Percentiles rank a stretch among this genome's conserved stretches.
These are phyloP conservation scores for Mastigamoeba balamuthi DNA, from an alignment of 78 protist genomes.

Conservation along the genomic window DNA sequence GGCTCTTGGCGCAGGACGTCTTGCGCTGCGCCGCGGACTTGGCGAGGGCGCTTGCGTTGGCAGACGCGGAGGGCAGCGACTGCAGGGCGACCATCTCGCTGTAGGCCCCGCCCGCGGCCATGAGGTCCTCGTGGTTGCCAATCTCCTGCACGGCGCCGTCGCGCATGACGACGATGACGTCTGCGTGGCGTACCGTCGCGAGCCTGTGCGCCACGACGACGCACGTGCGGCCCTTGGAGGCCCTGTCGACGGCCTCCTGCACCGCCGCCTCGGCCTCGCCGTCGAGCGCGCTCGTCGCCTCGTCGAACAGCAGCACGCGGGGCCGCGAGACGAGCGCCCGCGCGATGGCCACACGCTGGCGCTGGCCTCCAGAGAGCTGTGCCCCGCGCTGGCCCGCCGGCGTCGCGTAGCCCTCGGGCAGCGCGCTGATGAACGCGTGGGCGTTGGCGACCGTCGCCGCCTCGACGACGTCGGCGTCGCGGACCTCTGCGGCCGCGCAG, in stretches of 20 bases:
- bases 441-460: conserved; percentile 81
- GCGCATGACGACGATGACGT: conserved; percentile 38
- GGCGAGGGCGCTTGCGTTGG: too few relatives aligned
- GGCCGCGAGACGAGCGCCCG: conserved; percentile 85
- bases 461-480: conserved; percentile 61
- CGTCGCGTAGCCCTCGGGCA: conserved; percentile 73
- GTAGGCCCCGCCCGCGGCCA: conserved; percentile 26
- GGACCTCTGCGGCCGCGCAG: conserved; percentile 48
- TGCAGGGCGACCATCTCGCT: conserved; percentile 3
- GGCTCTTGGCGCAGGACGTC: too few relatives aligned
- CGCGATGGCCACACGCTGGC: conserved; percentile 87
- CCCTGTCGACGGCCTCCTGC: conserved; percentile 61
- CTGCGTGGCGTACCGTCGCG: conserved; percentile 71
- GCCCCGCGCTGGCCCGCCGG: conserved; percentile 75
- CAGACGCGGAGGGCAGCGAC: too few relatives aligned
- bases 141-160: not conserved
- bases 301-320: conserved; percentile 87
- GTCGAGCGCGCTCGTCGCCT: conserved; percentile 95
- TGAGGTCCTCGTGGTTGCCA: conserved; percentile 67
- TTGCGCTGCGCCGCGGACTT: too few relatives aligned
- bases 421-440: conserved; percentile 68
- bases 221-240: conserved; percentile 61
- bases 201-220: conserved; percentile 95
- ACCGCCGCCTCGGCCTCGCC: conserved; percentile 72
- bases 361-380: conserved; percentile 84